A percentile compares a stretch with the other conserved stretches of the same genome.
Evolutionary conservation across 805 yeast genomes (phyloP).

Genomic region (Myxozyma mucilagina): DNA sequence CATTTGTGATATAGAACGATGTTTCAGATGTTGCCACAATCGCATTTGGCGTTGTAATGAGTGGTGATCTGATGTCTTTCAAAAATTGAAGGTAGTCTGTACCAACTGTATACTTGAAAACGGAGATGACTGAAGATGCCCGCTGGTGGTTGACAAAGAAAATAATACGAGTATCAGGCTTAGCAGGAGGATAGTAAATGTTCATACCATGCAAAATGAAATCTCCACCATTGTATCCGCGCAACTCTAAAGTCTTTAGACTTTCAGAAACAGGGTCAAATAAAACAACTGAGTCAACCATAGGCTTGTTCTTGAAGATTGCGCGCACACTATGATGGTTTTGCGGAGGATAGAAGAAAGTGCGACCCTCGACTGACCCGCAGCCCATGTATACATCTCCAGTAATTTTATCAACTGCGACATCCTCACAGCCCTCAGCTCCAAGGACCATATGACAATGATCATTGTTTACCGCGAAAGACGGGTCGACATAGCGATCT

Average conservation of each 20-base stretch:
- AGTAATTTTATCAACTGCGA: constrained; percentile 13
- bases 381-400: constrained; percentile 18
- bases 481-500: constrained; percentile 2
- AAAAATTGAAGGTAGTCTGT: not conserved
- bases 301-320: not conserved
- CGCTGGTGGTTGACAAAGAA: constrained; percentile 22
- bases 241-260: constrained; percentile 1
- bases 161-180: constrained; percentile 7
- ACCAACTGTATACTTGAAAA: constrained; percentile 11
- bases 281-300: constrained; percentile 3
- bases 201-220: constrained; percentile 15
- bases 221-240: constrained; percentile 1
- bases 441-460: constrained; percentile 5
- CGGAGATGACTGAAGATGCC: constrained; percentile 1
- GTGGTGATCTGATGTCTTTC: constrained; percentile 3
- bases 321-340: constrained; percentile 1
- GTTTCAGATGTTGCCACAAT: constrained; percentile 16
- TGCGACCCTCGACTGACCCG: constrained; percentile 14
- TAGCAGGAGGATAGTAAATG: constrained; percentile 10
- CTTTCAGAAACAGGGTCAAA: constrained; percentile 6
- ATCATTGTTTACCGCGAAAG: constrained; percentile 7
- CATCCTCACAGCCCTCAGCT: constrained; percentile 19
- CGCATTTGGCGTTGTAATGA: constrained; percentile 12
- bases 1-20: constrained; percentile 16
- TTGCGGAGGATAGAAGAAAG: constrained; percentile 16